Evolutionary conservation across 2,329 filamentous ascomycete species (phyloP), one percentile per base, ranked within the genome.

Genomic region (Fonsecaea monophora): DNA sequence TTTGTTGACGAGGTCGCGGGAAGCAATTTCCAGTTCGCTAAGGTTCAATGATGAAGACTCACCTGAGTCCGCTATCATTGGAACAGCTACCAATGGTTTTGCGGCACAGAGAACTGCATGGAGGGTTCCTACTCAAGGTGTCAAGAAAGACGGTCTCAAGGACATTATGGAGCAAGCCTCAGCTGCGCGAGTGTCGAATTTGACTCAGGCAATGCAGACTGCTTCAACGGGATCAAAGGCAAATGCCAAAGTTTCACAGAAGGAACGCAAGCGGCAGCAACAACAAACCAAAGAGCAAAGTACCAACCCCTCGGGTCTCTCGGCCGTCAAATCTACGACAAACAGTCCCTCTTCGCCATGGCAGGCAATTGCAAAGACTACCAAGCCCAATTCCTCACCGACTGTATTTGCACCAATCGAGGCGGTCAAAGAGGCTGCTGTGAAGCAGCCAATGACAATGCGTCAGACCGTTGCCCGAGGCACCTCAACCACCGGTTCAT

Each of bases 261-360:
- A 95, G 75, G 94, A 97, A 77, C 89, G 93, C 25, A 98, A 97
- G 91, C 87, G 75, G 70, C 87, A 92, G 73, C 90, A 92, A 73
- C 84, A 87, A 68, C 87, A 91, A 73, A 73, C 80, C 64, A 78
- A 80, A 80, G 84, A 79, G 45, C 74, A 74, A 65, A 68, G 76
- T 66, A 75, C 70, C 58, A 76, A 76, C 60, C 81, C 77, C 62
- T 77, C 80, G 64, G 70, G 73, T 12, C 13, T 40, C 5, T 53
- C 38, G 7, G 50, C 62, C 2, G 45, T 37, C 25, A 66, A 61
- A 2, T 30, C 56, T 2, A 18, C 21, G 10, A 37, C 53, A 40
- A 60, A 56, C n/a, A 70, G 71, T 57, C 69, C 75, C 5, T 70
- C 75, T 60, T 79, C 79, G 4, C 89, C 91, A 0, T 95, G 92